These are phyloP conservation scores for Exophiala viscosa DNA, from an alignment of 2,329 filamentous ascomycete genomes.

Conservation along the genomic window DNA sequence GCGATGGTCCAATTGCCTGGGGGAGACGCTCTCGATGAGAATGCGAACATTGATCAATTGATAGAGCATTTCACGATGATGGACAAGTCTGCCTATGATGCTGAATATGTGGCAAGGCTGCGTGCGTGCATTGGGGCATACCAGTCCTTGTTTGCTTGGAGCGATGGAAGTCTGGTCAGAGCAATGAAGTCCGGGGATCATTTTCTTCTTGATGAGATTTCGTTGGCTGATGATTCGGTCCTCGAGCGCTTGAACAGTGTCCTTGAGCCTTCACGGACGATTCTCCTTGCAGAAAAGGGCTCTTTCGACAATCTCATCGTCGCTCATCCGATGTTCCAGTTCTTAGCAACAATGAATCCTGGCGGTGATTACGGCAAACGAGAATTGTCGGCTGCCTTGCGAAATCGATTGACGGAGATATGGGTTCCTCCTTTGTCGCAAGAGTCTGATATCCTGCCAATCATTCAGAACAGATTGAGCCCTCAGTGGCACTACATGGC, in stretches of 20 bases:
- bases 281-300: conserved; percentile 92
- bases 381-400: conserved; percentile 87
- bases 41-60: conserved; percentile 23
- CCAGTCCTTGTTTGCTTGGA: conserved; percentile 93
- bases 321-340: conserved; percentile 79
- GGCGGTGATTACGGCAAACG: conserved; percentile 98
- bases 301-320: conserved; percentile 74
- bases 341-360: conserved; percentile 98
- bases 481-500: conserved; percentile 57
- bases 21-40: conserved; percentile 37
- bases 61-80: conserved; percentile 21
- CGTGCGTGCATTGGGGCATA: conserved; percentile 57
- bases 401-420: conserved; percentile 97
- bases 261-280: conserved; percentile 78
- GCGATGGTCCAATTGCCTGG: conserved; percentile 25
- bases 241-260: conserved; percentile 95
- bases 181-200: conserved; percentile 87
- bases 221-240: conserved; percentile 94
- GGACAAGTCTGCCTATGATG: conserved; percentile 40
- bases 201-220: conserved; percentile 96
- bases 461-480: conserved; percentile 72
- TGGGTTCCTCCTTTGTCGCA: conserved; percentile 91
- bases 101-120: conserved; percentile 43
- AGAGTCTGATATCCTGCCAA: conserved; percentile 79
- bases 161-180: conserved; percentile 85